These are phyloP conservation scores for Artemisia princeps DNA, from an alignment of 140 eudicot species.

Conservation along the genomic window DNA sequence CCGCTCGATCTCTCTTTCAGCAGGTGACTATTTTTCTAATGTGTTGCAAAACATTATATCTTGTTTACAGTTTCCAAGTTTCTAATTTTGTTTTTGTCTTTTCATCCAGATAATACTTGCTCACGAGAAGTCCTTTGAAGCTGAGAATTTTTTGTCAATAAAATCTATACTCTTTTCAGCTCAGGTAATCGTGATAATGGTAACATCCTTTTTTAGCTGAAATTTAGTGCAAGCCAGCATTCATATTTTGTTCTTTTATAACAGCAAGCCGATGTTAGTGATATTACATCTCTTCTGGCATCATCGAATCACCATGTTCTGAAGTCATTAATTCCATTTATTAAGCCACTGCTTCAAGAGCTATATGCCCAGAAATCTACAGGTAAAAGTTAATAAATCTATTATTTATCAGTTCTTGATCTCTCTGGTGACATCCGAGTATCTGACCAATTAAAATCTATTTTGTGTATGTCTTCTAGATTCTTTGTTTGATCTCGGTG, in stretches of 20 bases:
- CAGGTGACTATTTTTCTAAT: conserved; percentile 34
- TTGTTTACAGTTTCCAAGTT: not conserved
- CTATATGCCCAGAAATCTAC: conserved; percentile 37
- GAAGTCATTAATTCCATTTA: conserved; percentile 33
- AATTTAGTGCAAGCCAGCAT: too few relatives aligned
- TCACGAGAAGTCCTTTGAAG: conserved; percentile 66
- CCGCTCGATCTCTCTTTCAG: conserved; percentile 32
- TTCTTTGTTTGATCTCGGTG: conserved; percentile 36
- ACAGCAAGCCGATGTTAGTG: conserved; percentile 39
- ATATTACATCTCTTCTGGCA: conserved; percentile 39
- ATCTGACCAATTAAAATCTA: not conserved
- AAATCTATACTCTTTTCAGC: conserved; percentile 27
- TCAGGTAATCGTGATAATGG: conserved; percentile 30
- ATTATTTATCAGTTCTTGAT: too few relatives aligned
- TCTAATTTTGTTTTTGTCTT: conserved; percentile 11
- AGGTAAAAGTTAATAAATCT: too few relatives aligned
- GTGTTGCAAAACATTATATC: conserved; percentile 1
- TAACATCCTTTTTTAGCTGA: not conserved
- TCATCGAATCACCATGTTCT: conserved; percentile 60
- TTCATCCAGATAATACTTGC: conserved; percentile 64
- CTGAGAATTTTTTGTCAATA: conserved; percentile 43
- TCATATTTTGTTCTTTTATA: not conserved
- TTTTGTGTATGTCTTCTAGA: conserved; percentile 16
- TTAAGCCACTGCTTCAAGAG: conserved; percentile 57
- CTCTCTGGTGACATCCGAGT: too few relatives aligned